Conservation (phyloP, 2,329 filamentous ascomycete genomes). For the Lasiodiplodia sp. region DNA sequence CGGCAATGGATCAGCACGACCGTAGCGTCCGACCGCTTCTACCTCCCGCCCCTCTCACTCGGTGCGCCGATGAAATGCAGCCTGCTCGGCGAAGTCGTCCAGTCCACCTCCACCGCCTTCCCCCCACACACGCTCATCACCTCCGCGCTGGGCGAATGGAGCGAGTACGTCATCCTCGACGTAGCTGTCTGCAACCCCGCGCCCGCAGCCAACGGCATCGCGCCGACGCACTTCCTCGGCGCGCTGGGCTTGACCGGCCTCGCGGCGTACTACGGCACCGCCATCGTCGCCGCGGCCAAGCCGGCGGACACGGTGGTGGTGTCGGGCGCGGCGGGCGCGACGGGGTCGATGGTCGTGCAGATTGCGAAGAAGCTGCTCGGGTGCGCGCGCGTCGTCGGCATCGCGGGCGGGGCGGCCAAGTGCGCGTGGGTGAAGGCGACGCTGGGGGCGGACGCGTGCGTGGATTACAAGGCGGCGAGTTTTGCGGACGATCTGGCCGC, state of each 20-base stretch:
- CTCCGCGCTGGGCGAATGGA: conserved; percentile 64
- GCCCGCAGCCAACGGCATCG: conserved; percentile 45
- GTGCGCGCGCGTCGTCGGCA: conserved; percentile 58
- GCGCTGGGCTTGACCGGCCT: conserved; percentile 63
- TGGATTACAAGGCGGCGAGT: conserved; percentile 61
- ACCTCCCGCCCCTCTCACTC: conserved; percentile 72
- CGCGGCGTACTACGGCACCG: conserved; percentile 78
- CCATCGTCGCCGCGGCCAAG: conserved; percentile 71
- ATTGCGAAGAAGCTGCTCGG: conserved; percentile 57
- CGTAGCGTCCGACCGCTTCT: conserved; percentile 61
- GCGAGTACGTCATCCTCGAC: conserved; percentile 67
- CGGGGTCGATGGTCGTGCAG: conserved; percentile 74
- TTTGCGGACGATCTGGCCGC: conserved; percentile 57
- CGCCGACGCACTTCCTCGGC: conserved; percentile 55
- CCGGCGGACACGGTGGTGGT: conserved; percentile 78
- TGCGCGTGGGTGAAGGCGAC: conserved; percentile 53
- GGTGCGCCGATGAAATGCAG: conserved; percentile 73
- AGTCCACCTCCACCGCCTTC: conserved; percentile 63
- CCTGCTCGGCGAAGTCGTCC: conserved; percentile 66
- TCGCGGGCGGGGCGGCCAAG: conserved; percentile 61
- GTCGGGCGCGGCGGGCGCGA: conserved; percentile 78
- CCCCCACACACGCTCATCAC: conserved; percentile 66
- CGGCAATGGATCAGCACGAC: conserved; percentile 59
- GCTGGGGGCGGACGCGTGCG: conserved; percentile 60
- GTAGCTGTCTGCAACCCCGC: conserved; percentile 42